Base-by-base conservation (phyloP, 2,329 filamentous ascomycete species). In the Xylariaceae sp. region DNA sequence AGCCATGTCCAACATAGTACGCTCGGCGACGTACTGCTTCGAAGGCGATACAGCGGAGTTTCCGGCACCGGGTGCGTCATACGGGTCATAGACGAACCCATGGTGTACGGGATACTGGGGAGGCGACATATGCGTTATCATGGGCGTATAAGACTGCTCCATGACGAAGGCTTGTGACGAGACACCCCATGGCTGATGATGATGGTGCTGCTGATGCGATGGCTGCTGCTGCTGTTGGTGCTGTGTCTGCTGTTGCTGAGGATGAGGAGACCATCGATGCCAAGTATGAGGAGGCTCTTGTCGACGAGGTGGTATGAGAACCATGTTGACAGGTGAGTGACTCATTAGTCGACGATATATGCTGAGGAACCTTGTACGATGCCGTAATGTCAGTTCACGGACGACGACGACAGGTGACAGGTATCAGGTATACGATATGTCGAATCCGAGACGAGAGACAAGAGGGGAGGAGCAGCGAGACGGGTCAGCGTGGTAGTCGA, bases 181-280 rank as follows among this genome's bases (percentile, higher is more conserved):
- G 15, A 74, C 68, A 10, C 77, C 71, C 61, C 78, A 76, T 51
- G 77, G 64, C 50, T 82, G 76, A 48, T 82, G 23, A 30, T 30
- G 23, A 5, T 30, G 23, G 23, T 30, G 23, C 23, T 30, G 23
- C 23, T 30, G 23, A 5, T 30, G 23, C 23, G 4, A 4, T 5
- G 23, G 23, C 23, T 30, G 23, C 23, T 30, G 23, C 23, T 30
- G 23, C 5, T 30, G 23, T 5, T 30, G 23, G 4, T 30, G 23
- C 5, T 30, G 23, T 4, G 17, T 1, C 17, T 18, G 17, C 17
- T 18, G 17, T 2, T 1, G 17, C 2, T 30, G 23, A 30, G 23
- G 23, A 30, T 30, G 80, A 60, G 79, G 72, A 64, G 77, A 73
- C 79, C 81, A 84, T 65, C 80, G 80, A 67, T 76, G 78, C 84